A percentile compares a stretch with the other conserved stretches of the same genome.
phyloP scores from a whole-genome alignment of 2,329 filamentous ascomycete species.

The Ophiostoma sp. region DNA sequence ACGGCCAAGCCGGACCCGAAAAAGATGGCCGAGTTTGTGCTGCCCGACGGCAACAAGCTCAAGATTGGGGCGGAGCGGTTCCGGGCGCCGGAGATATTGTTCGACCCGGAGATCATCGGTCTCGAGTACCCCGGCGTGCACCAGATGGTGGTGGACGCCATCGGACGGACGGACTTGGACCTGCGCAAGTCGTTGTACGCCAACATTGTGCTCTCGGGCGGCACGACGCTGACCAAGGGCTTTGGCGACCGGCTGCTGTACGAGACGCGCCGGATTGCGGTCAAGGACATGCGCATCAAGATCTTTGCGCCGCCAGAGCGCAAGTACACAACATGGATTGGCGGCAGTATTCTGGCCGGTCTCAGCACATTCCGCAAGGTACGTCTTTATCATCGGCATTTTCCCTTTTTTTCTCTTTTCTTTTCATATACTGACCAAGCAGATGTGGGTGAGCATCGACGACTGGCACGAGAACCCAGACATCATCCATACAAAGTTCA shows the following conservation, averaged over 20 bases:
- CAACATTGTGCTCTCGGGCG: conserved; percentile 95
- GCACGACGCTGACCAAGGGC: conserved; percentile 91
- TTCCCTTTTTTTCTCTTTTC: background rate
- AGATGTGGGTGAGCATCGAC: conserved; percentile 99
- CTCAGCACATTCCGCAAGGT: conserved; percentile 98
- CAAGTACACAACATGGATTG: conserved; percentile 99
- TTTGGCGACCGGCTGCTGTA: conserved; percentile 89
- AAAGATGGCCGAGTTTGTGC: conserved; percentile 77
- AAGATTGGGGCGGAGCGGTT: conserved; percentile 93
- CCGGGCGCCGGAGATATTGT: conserved; percentile 92
- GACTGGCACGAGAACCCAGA: conserved; percentile 99
- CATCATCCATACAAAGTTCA: conserved; percentile 97
- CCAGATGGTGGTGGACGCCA: conserved; percentile 95
- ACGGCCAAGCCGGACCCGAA: conserved; percentile 69
- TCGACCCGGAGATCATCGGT: conserved; percentile 94
- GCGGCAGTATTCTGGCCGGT: conserved; percentile 91
- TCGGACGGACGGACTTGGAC: conserved; percentile 91
- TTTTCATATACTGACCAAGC: conserved; percentile 22
- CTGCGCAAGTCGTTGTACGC: conserved; percentile 88
- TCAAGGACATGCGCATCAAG: conserved; percentile 99
- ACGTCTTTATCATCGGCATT: conserved; percentile 19
- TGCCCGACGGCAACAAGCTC: conserved; percentile 90
- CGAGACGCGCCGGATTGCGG: conserved; percentile 86
- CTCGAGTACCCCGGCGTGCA: conserved; percentile 95
- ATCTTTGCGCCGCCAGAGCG: conserved; percentile 96